A percentile compares a stretch with the other conserved stretches of the same genome.
phyloP scores from a whole-genome alignment of 371 early-diverging fungal genomes.

The Apophysomyces elegans region DNA sequence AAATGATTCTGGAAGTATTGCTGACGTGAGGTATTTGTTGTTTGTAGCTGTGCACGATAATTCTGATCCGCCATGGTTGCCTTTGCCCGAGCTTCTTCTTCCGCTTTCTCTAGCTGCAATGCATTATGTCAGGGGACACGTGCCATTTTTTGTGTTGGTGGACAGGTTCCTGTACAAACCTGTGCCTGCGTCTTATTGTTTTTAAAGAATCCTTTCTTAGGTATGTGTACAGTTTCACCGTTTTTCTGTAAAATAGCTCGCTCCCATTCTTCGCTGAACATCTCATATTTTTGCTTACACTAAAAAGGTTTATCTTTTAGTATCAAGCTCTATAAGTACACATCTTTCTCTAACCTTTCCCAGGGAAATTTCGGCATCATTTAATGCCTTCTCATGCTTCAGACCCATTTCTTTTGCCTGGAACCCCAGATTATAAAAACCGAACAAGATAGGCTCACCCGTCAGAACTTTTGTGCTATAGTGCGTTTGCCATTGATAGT shows the following conservation, averaged over 20 bases:
- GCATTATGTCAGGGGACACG: conserved; percentile 14
- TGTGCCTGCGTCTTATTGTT: conserved; percentile 57
- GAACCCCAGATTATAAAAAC: background rate
- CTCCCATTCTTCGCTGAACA: conserved; percentile 78
- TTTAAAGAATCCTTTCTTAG: conserved; percentile 58
- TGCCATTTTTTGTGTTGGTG: background rate
- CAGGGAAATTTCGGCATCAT: conserved; percentile 67
- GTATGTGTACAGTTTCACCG: conserved; percentile 44
- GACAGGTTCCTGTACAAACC: conserved; percentile 21
- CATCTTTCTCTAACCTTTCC: conserved; percentile 61
- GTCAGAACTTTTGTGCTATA: too few species aligned
- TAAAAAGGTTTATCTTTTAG: conserved; percentile 18
- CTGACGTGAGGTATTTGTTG: conserved; percentile 63
- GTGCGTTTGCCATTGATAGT: background rate
- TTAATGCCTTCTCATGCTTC: conserved; percentile 64
- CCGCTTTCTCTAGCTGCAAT: conserved; percentile 58
- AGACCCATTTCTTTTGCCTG: conserved; percentile 75
- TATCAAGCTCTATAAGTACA: too few species aligned
- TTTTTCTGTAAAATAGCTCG: conserved; percentile 64
- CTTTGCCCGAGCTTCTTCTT: conserved; percentile 71
- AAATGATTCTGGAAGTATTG: conserved; percentile 66
- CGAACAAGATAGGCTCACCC: background rate
- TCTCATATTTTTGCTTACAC: conserved; percentile 72
- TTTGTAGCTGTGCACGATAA: conserved; percentile 68
- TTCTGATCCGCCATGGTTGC: conserved; percentile 67